phyloP scores from a whole-genome alignment of 2,329 filamentous ascomycete species.

The Ascochyta pisi region DNA sequence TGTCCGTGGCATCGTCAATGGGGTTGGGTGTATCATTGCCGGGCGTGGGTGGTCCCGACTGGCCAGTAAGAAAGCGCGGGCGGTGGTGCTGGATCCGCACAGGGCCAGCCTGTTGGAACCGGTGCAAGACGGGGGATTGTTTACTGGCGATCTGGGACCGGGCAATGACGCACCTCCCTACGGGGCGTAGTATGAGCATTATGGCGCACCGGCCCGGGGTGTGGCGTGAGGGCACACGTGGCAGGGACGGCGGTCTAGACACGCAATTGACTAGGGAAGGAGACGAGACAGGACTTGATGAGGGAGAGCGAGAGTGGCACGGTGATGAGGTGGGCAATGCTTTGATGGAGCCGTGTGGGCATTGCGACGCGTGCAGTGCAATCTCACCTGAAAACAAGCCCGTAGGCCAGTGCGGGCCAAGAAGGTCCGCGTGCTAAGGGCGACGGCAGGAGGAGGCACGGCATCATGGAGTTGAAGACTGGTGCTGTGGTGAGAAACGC shows the following conservation, averaged over 20 bases:
- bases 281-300: conserved; percentile 17
- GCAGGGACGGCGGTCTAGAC: conserved; percentile 21
- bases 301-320: conserved; percentile 19
- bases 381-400: not conserved
- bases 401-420: conserved; percentile 12
- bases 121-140: conserved; percentile 16
- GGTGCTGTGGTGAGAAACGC: not conserved
- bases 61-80: conserved; percentile 40
- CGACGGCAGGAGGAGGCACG: not conserved
- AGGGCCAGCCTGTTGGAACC: conserved; percentile 36
- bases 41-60: conserved; percentile 45
- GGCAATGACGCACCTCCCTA: conserved; percentile 18
- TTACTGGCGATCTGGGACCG: conserved; percentile 5
- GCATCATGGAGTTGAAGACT: not conserved
- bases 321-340: conserved; percentile 11
- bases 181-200: conserved; percentile 42
- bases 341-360: conserved; percentile 12
- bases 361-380: conserved; percentile 12
- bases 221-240: conserved; percentile 34
- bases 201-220: conserved; percentile 26
- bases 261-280: conserved; percentile 20
- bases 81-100: conserved; percentile 18
- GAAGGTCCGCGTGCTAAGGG: conserved; percentile 6
- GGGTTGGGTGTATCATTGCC: conserved; percentile 49
- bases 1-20: conserved; percentile 46